Base-by-base conservation (phyloP, 805 yeast species). In the Kuraishia floccosa region DNA sequence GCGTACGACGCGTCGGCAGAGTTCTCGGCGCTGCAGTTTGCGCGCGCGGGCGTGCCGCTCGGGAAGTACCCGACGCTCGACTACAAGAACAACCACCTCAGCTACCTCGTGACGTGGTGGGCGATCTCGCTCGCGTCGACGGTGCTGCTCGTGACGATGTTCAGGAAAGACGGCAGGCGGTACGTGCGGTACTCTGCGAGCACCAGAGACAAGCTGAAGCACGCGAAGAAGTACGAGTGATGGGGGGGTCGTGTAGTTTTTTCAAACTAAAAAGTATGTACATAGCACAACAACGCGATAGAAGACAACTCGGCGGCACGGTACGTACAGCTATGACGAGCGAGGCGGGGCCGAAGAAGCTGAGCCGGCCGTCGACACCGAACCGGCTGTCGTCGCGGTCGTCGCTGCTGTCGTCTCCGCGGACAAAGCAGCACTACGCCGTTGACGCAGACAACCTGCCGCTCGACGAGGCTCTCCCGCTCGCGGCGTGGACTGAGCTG, bases 81-180 rank as follows among this genome's bases (percentile, higher is more conserved):
- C 41, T 68, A 84, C 48, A 75, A 80, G 37, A 91, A 91, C 52
- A 85, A 86, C 48, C 98, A 91, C 49, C 56, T 87, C 52, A 95
- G 89, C 52, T 91, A 91, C 51, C 58, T 91, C 46, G 73, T 85
- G 14, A 91, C 98, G 1, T 91, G 98, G 98, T 89, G 83, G 51
- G 94, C 96, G 0, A 67, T 89, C 26, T 74, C 86, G 2, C 44
- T 81, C 25, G 69, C 83, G 24, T 79, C 94, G 23, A 44, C 86
- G 1, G 71, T 79, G 21, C 68, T 85, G 54, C 63, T 91, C 21
- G 41, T 65, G 17, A 47, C 68, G 19, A 68, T 76, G 13, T 41
- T 76, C 35, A 62, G 55, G 38, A 72, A 69, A 55, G 20, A 49
- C 35, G 35, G 37, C 49, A 14, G 46, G 52, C 24, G 61, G 58